These are phyloP conservation scores for Cyberlindnera maritima DNA, from an alignment of 805 yeast genomes.

Conservation along the genomic window DNA sequence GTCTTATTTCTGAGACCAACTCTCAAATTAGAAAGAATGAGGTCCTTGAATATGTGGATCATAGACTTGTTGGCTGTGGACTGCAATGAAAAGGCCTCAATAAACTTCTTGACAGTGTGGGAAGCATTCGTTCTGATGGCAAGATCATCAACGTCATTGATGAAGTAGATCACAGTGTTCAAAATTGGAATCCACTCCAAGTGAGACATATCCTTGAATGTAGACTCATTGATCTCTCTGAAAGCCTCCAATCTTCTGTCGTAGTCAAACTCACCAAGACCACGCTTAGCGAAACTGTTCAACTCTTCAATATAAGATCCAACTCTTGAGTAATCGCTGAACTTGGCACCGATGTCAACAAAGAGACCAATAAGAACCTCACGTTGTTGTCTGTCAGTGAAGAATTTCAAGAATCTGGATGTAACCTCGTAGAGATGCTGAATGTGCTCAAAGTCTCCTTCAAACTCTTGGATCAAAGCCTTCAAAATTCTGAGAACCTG, in stretches of 20 bases:
- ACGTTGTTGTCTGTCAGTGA: constrained; percentile 62
- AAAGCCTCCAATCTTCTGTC: constrained; percentile 70
- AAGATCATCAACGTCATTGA: constrained; percentile 75
- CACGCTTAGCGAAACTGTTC: constrained; percentile 61
- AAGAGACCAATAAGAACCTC: constrained; percentile 59
- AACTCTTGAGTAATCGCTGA: constrained; percentile 41
- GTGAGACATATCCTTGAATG: constrained; percentile 42
- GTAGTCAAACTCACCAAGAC: constrained; percentile 76
- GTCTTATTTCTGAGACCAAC: constrained; percentile 59
- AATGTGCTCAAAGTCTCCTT: constrained; percentile 52
- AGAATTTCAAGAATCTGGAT: constrained; percentile 56
- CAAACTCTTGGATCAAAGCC: constrained; percentile 49
- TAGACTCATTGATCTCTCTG: constrained; percentile 56
- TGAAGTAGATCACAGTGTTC: constrained; percentile 62
- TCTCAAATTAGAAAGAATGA: constrained; percentile 63
- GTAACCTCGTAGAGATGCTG: constrained; percentile 46
- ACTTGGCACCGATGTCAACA: constrained; percentile 52
- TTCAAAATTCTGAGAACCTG: constrained; percentile 58
- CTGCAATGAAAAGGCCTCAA: constrained; percentile 43
- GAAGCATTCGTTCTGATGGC: constrained; percentile 79
- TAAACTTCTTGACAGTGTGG: constrained; percentile 56
- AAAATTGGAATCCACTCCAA: constrained; percentile 80
- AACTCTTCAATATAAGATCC: constrained; percentile 57
- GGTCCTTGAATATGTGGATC: constrained; percentile 43
- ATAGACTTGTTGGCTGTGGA: constrained; percentile 29